Base-by-base conservation (phyloP, 257 asterid species). In the Solanum lycopersicoides region DNA sequence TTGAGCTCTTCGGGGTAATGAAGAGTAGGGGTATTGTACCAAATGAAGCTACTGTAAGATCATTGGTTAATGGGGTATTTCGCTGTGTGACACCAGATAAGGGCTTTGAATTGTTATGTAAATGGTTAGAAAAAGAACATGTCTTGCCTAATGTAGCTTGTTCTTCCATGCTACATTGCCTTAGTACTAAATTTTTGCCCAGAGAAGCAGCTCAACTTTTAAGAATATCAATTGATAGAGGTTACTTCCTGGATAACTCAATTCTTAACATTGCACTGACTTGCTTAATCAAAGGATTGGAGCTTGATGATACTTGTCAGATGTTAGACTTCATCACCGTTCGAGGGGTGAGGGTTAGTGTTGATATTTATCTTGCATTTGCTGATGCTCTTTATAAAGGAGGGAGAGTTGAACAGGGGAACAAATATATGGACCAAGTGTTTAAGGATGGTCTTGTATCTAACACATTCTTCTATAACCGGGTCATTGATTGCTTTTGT, bases 401-500 rank as follows among this genome's bases (percentile, higher is more conserved):
- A 23, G 93, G 93, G 88, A 88, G 89, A 88, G 95, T 90, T 88
- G 93, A 75, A 39, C 90, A 91, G 91, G 98, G 96, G 20, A 90
- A 93, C 88, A 86, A 45, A 25, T 95, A 94, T 87, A 80, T 94
- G 66, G 76, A 90, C 83, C 91, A 94, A 92, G 86, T 95, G 88
- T 60, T 91, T 32, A 56, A 88, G 59, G 91, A 90, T 88, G 94
- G 94, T 34, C 91, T 92, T 60, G 90, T 95, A 25, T 86, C 89
- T 12, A 92, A 88, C 83, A 93, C 91, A 9, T 92, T 90, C 90
- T 84, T 94, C 3, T 97, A 92, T 89, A 97, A 97, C 88, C 92
- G 91, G 95, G 89, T 95, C 86, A 92, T 95, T 83, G 96, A 94
- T 92, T 94, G 98, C 91, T 95, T 94, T 86, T 97, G 98, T 94